Percentiles rank a stretch among this genome's conserved stretches.
Conservation (phyloP, 129 eudicot genomes). For the Flaveria linearis region DNA sequence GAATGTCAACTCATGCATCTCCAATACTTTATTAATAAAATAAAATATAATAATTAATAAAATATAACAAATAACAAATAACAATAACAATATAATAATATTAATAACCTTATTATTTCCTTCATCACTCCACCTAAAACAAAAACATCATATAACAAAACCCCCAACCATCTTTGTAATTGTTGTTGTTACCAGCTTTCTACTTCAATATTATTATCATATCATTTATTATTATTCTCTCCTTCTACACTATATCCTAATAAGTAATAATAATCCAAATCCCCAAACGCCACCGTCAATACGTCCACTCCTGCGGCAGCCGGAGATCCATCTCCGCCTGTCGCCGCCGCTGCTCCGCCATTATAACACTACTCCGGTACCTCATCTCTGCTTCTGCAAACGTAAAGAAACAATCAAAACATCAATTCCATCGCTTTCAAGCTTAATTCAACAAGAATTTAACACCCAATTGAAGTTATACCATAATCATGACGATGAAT, state of each 20-base stretch:
- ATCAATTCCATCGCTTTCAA: neutral
- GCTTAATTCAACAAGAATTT: neutral
- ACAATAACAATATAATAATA: neutral
- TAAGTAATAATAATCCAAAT: neutral
- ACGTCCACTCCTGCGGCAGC: constrained; percentile 89
- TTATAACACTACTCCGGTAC: constrained; percentile 28
- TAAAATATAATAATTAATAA: neutral
- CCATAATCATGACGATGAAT: constrained; percentile 38
- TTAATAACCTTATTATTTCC: constrained; percentile 18
- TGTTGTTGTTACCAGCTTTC: constrained; percentile 27
- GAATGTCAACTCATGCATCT: constrained; percentile 35
- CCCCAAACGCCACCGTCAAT: constrained; percentile 32
- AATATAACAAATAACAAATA: too few relatives aligned
- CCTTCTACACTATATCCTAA: neutral
- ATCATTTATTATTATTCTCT: constrained; percentile 12
- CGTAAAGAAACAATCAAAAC: neutral
- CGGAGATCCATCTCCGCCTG: constrained; percentile 41
- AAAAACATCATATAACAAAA: constrained; percentile 31
- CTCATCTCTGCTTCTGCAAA: constrained; percentile 42
- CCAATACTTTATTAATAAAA: constrained; percentile 16
- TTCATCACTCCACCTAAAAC: constrained; percentile 34
- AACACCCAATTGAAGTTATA: constrained; percentile 3
- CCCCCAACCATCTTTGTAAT: constrained; percentile 22
- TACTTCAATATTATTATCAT: constrained; percentile 23
- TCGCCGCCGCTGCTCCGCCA: constrained; percentile 48